Percentiles rank a stretch among this genome's conserved stretches.
phyloP scores from a whole-genome alignment of 2,329 filamentous ascomycete genomes.

The Zymoseptoria crescenta region DNA sequence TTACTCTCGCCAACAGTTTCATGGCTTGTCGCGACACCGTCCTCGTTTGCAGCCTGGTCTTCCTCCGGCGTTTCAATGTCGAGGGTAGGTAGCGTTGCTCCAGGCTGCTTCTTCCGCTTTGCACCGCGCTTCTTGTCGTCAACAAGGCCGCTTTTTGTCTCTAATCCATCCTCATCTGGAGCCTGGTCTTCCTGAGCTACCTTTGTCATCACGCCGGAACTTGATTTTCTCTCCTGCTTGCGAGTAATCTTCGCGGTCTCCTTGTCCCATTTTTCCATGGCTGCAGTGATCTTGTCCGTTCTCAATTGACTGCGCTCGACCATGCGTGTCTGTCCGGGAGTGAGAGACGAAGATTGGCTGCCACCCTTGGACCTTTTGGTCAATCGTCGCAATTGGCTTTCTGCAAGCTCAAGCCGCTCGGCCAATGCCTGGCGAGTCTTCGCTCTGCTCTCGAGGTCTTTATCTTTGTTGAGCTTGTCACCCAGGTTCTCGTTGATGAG shows the following conservation, averaged over 20 bases:
- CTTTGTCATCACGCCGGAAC: not conserved
- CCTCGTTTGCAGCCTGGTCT: not conserved
- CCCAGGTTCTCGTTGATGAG: not conserved
- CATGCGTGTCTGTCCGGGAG: not conserved
- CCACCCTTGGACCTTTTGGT: not conserved
- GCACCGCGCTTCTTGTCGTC: not conserved
- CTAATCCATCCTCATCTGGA: not conserved
- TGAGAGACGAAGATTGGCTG: not conserved
- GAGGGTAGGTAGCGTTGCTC: not conserved
- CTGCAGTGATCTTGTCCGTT: not conserved
- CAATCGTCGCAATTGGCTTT: not conserved
- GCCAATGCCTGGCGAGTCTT: conserved; percentile 5
- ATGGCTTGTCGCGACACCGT: not conserved
- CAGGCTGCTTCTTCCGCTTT: not conserved
- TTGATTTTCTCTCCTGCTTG: not conserved
- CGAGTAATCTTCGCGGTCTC: not conserved
- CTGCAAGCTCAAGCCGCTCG: not conserved
- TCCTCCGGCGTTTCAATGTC: not conserved
- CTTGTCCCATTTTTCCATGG: not conserved
- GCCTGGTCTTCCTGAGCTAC: not conserved
- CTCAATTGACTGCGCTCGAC: not conserved
- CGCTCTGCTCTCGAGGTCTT: conserved; percentile 3
- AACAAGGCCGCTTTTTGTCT: not conserved
- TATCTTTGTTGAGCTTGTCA: not conserved
- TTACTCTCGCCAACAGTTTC: not conserved